phyloP scores from a whole-genome alignment of 306 rosid genomes.

The Trichosanthes truncata region DNA sequence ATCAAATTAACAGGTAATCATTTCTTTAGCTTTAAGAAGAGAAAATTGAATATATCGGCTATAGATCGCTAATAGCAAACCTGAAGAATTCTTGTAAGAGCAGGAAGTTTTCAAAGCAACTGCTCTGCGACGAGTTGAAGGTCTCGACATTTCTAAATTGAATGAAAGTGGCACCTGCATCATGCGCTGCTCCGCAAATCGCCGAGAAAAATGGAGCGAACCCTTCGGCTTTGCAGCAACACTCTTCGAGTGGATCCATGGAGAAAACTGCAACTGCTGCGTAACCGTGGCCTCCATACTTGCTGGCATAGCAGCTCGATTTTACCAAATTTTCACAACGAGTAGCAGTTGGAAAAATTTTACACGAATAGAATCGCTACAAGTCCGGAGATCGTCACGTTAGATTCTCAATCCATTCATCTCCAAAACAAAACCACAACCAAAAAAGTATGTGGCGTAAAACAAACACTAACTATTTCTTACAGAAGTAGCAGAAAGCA shows the following conservation, averaged over 20 bases:
- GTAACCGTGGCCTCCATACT: slow-evolving; percentile 52
- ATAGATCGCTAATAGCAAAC: slow-evolving; percentile 18
- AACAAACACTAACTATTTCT: not conserved
- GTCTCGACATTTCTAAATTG: slow-evolving; percentile 14
- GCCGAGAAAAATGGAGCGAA: slow-evolving; percentile 23
- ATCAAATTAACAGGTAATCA: not conserved
- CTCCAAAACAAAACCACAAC: not conserved
- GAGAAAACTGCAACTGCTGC: slow-evolving; percentile 30
- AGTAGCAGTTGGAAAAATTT: not conserved
- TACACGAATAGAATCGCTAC: not conserved
- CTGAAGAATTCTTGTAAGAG: slow-evolving; percentile 58
- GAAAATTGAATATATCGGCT: not conserved
- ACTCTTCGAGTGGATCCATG: slow-evolving; percentile 31
- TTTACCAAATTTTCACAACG: not conserved
- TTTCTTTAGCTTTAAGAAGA: not conserved
- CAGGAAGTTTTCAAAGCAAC: slow-evolving; percentile 38
- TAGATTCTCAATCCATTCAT: not conserved
- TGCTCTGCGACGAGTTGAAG: slow-evolving; percentile 25
- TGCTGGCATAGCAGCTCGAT: not conserved
- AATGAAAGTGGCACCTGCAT: slow-evolving; percentile 26
- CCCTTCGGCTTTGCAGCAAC: slow-evolving; percentile 17
- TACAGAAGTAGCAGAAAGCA: not conserved
- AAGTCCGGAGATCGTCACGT: not conserved
- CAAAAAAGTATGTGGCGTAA: not conserved
- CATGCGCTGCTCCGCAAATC: slow-evolving; percentile 22